A percentile compares a stretch with the other conserved stretches of the same genome.
phyloP scores from a whole-genome alignment of 1,284 basidiomycete species.

The Heterobasidion irregulare region DNA sequence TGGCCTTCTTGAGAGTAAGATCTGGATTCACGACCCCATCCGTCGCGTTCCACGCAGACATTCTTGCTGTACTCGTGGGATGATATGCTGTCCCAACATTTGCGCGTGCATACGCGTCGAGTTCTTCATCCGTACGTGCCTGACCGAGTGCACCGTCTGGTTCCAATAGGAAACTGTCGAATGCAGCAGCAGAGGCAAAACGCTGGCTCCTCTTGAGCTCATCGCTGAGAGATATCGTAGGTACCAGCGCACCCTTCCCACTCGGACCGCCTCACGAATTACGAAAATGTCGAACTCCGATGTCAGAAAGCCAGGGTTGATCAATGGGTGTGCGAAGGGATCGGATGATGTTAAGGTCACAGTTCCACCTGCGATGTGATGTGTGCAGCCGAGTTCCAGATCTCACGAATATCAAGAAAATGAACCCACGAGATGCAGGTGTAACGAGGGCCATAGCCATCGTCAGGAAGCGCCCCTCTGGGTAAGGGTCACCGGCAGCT shows the following conservation, averaged over 20 bases:
- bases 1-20: neutral
- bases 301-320: constrained; percentile 10
- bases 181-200: neutral
- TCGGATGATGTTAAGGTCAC: constrained; percentile 12
- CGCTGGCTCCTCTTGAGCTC: neutral
- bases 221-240: neutral
- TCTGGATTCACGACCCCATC: constrained; percentile 1
- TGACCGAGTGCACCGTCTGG: constrained; percentile 1
- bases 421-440: constrained; percentile 12
- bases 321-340: constrained; percentile 14
- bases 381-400: neutral
- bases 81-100: neutral
- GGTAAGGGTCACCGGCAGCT: no score
- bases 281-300: neutral
- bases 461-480: constrained; percentile 7
- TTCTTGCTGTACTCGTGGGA: neutral
- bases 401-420: neutral
- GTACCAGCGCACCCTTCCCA: neutral
- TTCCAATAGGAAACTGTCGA: neutral
- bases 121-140: constrained; percentile 17
- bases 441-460: constrained; percentile 11
- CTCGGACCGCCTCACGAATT: neutral
- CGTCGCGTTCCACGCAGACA: neutral
- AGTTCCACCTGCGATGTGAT: constrained; percentile 15
- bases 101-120: constrained; percentile 4